Percentiles rank a stretch among this genome's conserved stretches.
phyloP scores from a whole-genome alignment of 2,329 filamentous ascomycete species.

The Tolypocladium nubicola region DNA sequence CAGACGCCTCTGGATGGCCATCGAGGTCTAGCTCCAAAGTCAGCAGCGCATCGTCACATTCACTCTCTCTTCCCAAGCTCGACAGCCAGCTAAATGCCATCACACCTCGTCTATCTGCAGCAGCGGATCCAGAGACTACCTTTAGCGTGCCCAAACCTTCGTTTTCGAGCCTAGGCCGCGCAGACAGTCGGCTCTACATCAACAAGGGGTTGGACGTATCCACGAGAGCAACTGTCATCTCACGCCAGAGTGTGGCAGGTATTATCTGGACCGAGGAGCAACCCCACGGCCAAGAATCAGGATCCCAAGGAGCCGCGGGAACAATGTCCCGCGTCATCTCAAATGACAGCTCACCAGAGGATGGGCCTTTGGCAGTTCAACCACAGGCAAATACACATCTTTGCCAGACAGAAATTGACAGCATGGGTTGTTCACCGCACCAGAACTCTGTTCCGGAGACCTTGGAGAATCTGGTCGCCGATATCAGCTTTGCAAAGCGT shows the following conservation, averaged over 20 bases:
- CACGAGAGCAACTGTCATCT: conserved; percentile 17
- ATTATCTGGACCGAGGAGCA: conserved; percentile 16
- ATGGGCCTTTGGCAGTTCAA: not conserved
- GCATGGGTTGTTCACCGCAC: not conserved
- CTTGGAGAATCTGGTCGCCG: not conserved
- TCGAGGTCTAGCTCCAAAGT: not conserved
- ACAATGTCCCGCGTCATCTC: not conserved
- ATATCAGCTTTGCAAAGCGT: not conserved
- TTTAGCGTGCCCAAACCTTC: conserved; percentile 20
- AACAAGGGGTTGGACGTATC: conserved; percentile 8
- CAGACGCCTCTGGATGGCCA: not conserved
- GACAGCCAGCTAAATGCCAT: conserved; percentile 13
- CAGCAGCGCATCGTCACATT: not conserved
- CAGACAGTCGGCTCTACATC: conserved; percentile 11
- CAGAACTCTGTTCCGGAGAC: not conserved
- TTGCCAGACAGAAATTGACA: not conserved
- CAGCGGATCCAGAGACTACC: conserved; percentile 21
- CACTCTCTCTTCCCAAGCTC: conserved; percentile 8
- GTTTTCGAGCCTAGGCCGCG: conserved; percentile 13
- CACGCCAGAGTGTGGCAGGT: conserved; percentile 16
- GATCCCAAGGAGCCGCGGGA: not conserved
- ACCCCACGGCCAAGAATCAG: not conserved
- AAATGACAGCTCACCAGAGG: not conserved
- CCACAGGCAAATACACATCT: not conserved
- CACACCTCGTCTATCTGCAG: conserved; percentile 10